A percentile compares a stretch with the other conserved stretches of the same genome.
These are phyloP conservation scores for Lachancea kluyveri DNA, from an alignment of 805 yeast genomes.

Conservation along the genomic window DNA sequence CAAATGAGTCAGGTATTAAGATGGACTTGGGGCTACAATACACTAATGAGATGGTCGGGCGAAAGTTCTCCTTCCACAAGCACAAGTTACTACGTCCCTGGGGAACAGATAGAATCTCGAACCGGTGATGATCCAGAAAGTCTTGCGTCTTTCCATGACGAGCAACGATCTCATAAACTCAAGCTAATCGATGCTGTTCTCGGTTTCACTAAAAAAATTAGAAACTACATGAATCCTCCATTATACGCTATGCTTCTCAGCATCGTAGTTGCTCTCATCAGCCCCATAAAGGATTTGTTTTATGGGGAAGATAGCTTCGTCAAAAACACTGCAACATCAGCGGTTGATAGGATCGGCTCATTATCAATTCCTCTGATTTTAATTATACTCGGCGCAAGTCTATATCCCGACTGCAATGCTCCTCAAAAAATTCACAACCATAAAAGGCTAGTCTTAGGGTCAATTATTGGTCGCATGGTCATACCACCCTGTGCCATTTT, in stretches of 20 bases:
- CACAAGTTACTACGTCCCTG: too few species aligned
- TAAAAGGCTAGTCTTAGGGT: slow-evolving; percentile 42
- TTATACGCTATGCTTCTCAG: slow-evolving; percentile 56
- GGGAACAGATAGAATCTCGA: neutral
- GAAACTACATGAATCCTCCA: slow-evolving; percentile 57
- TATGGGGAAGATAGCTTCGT: slow-evolving; percentile 42
- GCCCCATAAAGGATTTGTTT: slow-evolving; percentile 39
- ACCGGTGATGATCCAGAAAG: neutral
- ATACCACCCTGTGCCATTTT: slow-evolving; percentile 49
- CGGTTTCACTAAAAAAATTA: slow-evolving; percentile 16
- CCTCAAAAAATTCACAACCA: slow-evolving; percentile 40
- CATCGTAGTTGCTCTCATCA: slow-evolving; percentile 53
- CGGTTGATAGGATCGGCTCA: slow-evolving; percentile 47
- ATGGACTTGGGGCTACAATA: slow-evolving; percentile 72
- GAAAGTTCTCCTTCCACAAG: too few species aligned
- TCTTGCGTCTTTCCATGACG: neutral
- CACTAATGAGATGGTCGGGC: slow-evolving; percentile 38
- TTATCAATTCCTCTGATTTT: slow-evolving; percentile 58
- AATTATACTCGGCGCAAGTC: slow-evolving; percentile 55
- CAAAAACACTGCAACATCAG: slow-evolving; percentile 44
- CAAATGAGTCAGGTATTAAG: slow-evolving; percentile 61
- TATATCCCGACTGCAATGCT: slow-evolving; percentile 44
- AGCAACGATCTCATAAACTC: slow-evolving; percentile 1
- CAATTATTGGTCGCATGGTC: slow-evolving; percentile 53
- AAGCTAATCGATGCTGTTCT: too few species aligned